A percentile compares a stretch with the other conserved stretches of the same genome.
Evolutionary conservation across 1,284 basidiomycete species (phyloP).

Genomic region (Microbotryum violaceum): DNA sequence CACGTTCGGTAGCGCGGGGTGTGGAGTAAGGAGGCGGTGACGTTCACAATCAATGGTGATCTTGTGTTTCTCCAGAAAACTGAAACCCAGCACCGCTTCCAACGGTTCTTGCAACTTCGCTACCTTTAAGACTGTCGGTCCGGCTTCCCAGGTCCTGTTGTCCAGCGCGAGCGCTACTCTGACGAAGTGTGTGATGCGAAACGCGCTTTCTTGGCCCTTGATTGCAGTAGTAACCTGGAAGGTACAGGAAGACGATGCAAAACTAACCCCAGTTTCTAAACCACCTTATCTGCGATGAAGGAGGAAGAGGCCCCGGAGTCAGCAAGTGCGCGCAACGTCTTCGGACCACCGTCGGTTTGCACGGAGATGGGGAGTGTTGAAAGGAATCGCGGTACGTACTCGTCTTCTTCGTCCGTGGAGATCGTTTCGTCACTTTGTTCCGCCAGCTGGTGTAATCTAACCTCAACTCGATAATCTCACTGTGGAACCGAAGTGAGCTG

Average conservation of each 20-base stretch:
- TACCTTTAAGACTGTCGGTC: neutral
- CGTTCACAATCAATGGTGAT: neutral
- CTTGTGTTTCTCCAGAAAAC: neutral
- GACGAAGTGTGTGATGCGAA: neutral
- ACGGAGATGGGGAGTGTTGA: neutral
- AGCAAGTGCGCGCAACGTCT: neutral
- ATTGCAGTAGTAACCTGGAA: constrained; percentile 2
- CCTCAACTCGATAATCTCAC: too few relatives aligned
- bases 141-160: neutral
- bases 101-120: constrained; percentile 1
- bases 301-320: constrained; percentile 8
- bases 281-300: too few relatives aligned
- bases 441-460: too few relatives aligned
- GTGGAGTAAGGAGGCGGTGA: neutral
- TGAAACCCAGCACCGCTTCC: constrained; percentile 5
- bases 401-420: neutral
- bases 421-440: too few relatives aligned
- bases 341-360: constrained; percentile 3
- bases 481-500: too few relatives aligned
- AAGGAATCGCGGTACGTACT: neutral
- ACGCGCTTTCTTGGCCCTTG: neutral
- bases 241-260: neutral
- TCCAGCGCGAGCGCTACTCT: neutral
- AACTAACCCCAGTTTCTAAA: constrained; percentile 1
- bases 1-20: neutral